A percentile compares a stretch with the other conserved stretches of the same genome.
phyloP scores from a whole-genome alignment of 805 yeast species.

The Myxozyma vanderwaltii region DNA sequence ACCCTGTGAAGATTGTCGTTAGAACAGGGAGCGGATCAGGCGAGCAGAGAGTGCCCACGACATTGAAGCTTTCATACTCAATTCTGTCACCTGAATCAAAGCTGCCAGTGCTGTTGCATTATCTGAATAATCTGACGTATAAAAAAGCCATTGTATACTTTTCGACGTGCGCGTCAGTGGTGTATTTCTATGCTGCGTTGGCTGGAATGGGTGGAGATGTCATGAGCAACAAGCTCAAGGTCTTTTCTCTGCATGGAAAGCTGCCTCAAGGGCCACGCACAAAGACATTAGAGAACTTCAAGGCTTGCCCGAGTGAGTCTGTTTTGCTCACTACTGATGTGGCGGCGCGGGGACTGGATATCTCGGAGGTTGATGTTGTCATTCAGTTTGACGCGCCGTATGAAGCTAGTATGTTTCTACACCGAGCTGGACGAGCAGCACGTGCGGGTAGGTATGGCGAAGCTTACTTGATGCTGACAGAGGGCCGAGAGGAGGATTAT shows the following conservation, averaged over 20 bases:
- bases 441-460: constrained; percentile 83
- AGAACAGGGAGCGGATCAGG: constrained; percentile 49
- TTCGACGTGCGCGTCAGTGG: constrained; percentile 86
- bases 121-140: constrained; percentile 58
- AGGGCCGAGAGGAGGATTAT: constrained; percentile 79
- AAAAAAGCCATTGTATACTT: constrained; percentile 87
- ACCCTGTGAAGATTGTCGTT: constrained; percentile 87
- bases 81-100: constrained; percentile 62
- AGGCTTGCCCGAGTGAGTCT: constrained; percentile 40
- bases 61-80: constrained; percentile 64
- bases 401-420: constrained; percentile 87
- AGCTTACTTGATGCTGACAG: constrained; percentile 71
- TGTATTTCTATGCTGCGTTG: constrained; percentile 62
- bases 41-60: constrained; percentile 56
- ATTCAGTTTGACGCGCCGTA: constrained; percentile 95
- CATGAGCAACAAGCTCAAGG: constrained; percentile 44
- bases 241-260: constrained; percentile 89
- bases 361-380: constrained; percentile 91
- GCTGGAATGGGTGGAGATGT: constrained; percentile 32
- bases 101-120: constrained; percentile 57
- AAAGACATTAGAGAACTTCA: constrained; percentile 66
- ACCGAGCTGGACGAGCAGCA: constrained; percentile 94
- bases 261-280: constrained; percentile 76
- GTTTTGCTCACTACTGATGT: constrained; percentile 92
- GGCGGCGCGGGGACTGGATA: constrained; percentile 97